phyloP scores from a whole-genome alignment of 108 stramenopile species.

The Cyclostephanos tholiformis region DNA sequence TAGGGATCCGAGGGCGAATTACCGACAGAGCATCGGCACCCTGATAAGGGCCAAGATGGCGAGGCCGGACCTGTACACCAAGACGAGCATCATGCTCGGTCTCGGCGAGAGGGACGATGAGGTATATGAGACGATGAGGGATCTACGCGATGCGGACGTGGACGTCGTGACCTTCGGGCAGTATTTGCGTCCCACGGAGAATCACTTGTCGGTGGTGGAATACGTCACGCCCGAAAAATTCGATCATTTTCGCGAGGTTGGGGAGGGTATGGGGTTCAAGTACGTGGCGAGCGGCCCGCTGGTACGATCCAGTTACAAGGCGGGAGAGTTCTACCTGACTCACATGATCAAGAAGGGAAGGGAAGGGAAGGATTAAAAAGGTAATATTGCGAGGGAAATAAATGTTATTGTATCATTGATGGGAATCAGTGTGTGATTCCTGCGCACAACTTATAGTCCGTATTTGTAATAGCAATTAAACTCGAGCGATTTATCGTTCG shows the following conservation, averaged over 20 bases:
- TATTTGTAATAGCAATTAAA: no score
- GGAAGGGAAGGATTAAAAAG: conserved; percentile 39
- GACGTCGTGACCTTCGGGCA: conserved; percentile 99
- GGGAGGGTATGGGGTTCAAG: conserved; percentile 95
- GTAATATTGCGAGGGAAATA: background rate
- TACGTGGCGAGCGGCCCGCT: conserved; percentile 98
- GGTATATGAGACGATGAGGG: conserved; percentile 94
- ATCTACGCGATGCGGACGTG: conserved; percentile 88
- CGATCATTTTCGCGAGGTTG: conserved; percentile 74
- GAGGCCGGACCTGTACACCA: conserved; percentile 84
- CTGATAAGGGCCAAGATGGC: conserved; percentile 88
- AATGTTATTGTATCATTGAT: no score
- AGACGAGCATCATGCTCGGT: conserved; percentile 97
- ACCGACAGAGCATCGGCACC: conserved; percentile 89
- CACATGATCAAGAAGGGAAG: conserved; percentile 88
- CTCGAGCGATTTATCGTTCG: no score
- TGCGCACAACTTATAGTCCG: no score
- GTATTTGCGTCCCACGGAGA: conserved; percentile 95
- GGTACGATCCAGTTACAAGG: conserved; percentile 96
- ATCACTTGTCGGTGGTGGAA: conserved; percentile 94
- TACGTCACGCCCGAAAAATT: conserved; percentile 97
- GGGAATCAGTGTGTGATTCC: no score
- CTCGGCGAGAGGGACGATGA: conserved; percentile 98
- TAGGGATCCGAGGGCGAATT: conserved; percentile 92
- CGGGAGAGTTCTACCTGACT: conserved; percentile 94